phyloP scores from a whole-genome alignment of 768 basidiomycete species.

The Xerocomus brunneocitrinus region DNA sequence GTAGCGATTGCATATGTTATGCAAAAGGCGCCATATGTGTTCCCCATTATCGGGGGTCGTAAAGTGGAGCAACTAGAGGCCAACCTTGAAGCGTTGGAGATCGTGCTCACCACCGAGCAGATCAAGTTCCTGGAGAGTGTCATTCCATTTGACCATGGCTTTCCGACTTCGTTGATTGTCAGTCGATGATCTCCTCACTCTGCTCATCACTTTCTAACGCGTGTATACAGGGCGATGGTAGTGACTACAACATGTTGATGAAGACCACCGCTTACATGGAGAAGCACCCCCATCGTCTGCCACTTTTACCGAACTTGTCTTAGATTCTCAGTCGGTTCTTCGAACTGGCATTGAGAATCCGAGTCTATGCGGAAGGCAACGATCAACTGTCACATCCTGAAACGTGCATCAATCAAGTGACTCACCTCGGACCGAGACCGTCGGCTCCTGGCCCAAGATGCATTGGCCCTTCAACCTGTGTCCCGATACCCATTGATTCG shows the following conservation, averaged over 20 bases:
- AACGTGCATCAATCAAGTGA: no score
- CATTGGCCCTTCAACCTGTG: no score
- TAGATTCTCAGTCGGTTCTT: background rate
- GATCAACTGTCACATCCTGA: no score
- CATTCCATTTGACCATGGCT: slow-evolving; percentile 44
- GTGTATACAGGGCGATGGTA: background rate
- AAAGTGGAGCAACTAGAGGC: slow-evolving; percentile 42
- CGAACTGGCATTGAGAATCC: no score
- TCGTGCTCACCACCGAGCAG: slow-evolving; percentile 43
- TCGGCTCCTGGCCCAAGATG: no score
- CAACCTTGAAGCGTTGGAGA: slow-evolving; percentile 48
- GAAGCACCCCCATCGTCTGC: slow-evolving; percentile 11
- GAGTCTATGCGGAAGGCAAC: no score
- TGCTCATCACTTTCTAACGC: background rate
- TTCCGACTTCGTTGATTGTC: slow-evolving; percentile 33
- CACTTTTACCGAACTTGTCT: background rate
- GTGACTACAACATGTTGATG: slow-evolving; percentile 13
- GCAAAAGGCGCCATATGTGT: no score
- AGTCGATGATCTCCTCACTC: slow-evolving; percentile 9
- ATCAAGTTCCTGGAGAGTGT: slow-evolving; percentile 39
- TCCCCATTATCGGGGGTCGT: no score
- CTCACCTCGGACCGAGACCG: no score
- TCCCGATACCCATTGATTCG: no score
- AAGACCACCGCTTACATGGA: slow-evolving; percentile 16
- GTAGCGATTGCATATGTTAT: no score